These are phyloP conservation scores for Tilletiopsis washingtonensis DNA, from an alignment of 1,284 basidiomycete species.

Conservation along the genomic window DNA sequence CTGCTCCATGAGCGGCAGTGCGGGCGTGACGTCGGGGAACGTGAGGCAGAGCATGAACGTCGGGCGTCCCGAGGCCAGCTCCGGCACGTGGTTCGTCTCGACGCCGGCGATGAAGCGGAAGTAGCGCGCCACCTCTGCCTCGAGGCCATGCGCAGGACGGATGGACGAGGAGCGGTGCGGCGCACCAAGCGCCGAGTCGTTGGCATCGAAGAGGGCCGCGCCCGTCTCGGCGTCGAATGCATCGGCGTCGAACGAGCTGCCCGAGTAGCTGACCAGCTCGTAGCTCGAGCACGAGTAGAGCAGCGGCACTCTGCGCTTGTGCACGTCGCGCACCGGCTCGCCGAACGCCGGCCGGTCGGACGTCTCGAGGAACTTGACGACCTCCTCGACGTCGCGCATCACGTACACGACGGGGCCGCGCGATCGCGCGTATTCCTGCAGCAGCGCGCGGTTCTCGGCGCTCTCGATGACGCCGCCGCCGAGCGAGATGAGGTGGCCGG, in stretches of 20 bases:
- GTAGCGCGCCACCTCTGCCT: conserved; percentile 57
- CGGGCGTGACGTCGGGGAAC: conserved; percentile 73
- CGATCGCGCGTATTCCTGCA: conserved; percentile 61
- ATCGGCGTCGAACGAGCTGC: conserved; percentile 16
- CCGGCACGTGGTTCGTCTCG: conserved; percentile 60
- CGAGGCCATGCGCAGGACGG: conserved; percentile 39
- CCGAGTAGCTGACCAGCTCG: conserved; percentile 68
- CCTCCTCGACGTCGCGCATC: conserved; percentile 62
- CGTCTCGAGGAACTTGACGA: conserved; percentile 75
- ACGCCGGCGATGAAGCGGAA: conserved; percentile 80
- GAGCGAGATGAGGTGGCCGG: conserved; percentile 58
- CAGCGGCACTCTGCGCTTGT: conserved; percentile 73
- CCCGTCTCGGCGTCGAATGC: conserved; percentile 11
- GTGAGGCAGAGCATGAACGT: conserved; percentile 90
- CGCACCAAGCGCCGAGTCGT: conserved; percentile 3
- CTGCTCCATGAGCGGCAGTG: conserved; percentile 63
- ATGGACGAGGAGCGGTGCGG: conserved; percentile 26
- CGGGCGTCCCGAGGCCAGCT: conserved; percentile 47
- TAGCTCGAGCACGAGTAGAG: conserved; percentile 75
- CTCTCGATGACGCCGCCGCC: conserved; percentile 94
- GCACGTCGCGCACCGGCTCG: conserved; percentile 69
- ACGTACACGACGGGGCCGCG: conserved; percentile 65
- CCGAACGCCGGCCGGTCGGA: conserved; percentile 66
- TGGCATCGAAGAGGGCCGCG: background rate
- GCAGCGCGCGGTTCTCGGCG: conserved; percentile 55